Percentiles rank a stretch among this genome's conserved stretches.
These are phyloP conservation scores for Cryptococcus sp. DNA, from an alignment of 1,284 basidiomycete species.

Conservation along the genomic window DNA sequence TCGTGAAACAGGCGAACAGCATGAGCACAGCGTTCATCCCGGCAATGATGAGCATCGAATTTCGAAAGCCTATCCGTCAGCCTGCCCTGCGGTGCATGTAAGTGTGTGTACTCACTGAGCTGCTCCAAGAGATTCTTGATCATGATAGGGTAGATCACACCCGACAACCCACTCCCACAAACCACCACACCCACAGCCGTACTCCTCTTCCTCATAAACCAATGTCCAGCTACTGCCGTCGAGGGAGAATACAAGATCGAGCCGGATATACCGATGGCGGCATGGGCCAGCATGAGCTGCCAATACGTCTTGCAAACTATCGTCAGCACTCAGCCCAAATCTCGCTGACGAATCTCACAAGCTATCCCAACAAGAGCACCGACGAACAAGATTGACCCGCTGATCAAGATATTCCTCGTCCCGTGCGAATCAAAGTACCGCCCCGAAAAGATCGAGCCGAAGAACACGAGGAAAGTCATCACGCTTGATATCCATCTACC, in stretches of 20 bases:
- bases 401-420: slow-evolving; percentile 21
- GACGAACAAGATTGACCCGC: slow-evolving; percentile 24
- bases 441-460: slow-evolving; percentile 30
- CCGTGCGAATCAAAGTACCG: slow-evolving; percentile 44
- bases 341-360: no score
- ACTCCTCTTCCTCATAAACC: slow-evolving; percentile 37
- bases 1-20: slow-evolving; percentile 34
- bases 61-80: slow-evolving; percentile 29
- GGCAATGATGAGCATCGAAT: slow-evolving; percentile 39
- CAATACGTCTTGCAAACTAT: slow-evolving; percentile 40
- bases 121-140: slow-evolving; percentile 32
- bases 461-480: slow-evolving; percentile 32
- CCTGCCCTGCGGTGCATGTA: not conserved
- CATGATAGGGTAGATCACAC: slow-evolving; percentile 43
- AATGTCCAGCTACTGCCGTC: slow-evolving; percentile 39
- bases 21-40: slow-evolving; percentile 39
- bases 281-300: slow-evolving; percentile 41
- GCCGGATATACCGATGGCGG: slow-evolving; percentile 36
- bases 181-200: slow-evolving; percentile 40
- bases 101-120: slow-evolving; percentile 21
- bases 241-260: slow-evolving; percentile 38
- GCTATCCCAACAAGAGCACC: slow-evolving; percentile 33
- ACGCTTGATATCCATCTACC: slow-evolving; percentile 42
- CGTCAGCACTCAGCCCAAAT: no score
- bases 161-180: slow-evolving; percentile 37